Evolutionary conservation across 2,329 filamentous ascomycete genomes (phyloP), one percentile per base, ranked within the genome.

Genomic region (Onygena corvina): DNA sequence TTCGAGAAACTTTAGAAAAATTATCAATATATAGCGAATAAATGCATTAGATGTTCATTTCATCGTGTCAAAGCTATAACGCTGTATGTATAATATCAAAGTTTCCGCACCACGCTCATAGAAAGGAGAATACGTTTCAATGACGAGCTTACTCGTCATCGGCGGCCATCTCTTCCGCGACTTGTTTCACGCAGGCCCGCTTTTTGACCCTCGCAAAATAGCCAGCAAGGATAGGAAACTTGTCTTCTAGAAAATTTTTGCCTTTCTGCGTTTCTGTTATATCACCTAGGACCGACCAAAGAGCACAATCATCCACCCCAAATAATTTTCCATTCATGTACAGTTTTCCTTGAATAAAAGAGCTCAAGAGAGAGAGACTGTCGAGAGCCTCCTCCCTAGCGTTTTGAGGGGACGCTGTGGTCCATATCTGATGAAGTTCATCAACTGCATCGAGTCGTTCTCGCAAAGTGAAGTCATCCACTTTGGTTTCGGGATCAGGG

Each of bases 1-100:
- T 96, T 94, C 70, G 82, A 82, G 64, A 96, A 95, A 71, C 67
- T 95, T 21, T 23, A 12, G 4, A 23, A 1, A 1, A 12, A 30
- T 6, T 4, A 8, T 2, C 12, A 30, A 14, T 5, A 7, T 40
- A 40, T 18, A 40, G 25, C 7, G 20, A 5, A 40, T 40, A 20
- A 20, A 23, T 5, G 8, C 14, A 12, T 33, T 12, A 7, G 30
- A 4, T 33, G 14, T 12, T 4, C 30, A 33, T 33, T n/a, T n/a
- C 4, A 23, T n/a, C n/a, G n/a, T 25, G 18, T 40, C 14, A 14
- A 40, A 40, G 18, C 36, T 40, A 23, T n/a, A 40, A 40, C 3
- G 36, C 36, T n/a, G 20, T n/a, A 23, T 29, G 11, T n/a, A 11
- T 29, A 11, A 29, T 29, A 29, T 5, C 11, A 29, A 29, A 29